These are phyloP conservation scores for Neospermospora avenae DNA, from an alignment of 2,329 filamentous ascomycete species.

Conservation along the genomic window DNA sequence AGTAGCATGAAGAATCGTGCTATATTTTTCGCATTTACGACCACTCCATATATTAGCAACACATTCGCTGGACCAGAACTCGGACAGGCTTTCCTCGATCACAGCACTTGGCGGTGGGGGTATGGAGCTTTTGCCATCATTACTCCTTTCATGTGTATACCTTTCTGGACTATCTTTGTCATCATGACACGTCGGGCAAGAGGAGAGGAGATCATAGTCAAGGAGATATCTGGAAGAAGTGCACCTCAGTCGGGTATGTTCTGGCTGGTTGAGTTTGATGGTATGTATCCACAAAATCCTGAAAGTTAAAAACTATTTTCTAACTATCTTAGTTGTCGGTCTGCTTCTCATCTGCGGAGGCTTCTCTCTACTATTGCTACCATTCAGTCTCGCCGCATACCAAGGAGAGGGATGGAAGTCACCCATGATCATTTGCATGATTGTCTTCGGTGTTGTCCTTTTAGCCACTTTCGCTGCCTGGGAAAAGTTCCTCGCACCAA, in stretches of 20 bases:
- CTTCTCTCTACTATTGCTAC: conserved; percentile 64
- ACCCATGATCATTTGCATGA: conserved; percentile 46
- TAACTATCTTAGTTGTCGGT: conserved; percentile 44
- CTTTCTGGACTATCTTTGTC: conserved; percentile 51
- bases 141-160: conserved; percentile 57
- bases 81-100: conserved; percentile 50
- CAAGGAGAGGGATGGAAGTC: conserved; percentile 26
- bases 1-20: conserved; percentile 62
- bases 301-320: not conserved
- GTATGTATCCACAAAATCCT: conserved; percentile 14
- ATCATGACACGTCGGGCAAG: conserved; percentile 57
- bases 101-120: conserved; percentile 63
- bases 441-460: conserved; percentile 54
- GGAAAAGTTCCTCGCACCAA: conserved; percentile 54
- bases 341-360: conserved; percentile 58
- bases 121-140: conserved; percentile 66
- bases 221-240: conserved; percentile 43
- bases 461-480: conserved; percentile 54
- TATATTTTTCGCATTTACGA: conserved; percentile 50
- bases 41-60: conserved; percentile 63
- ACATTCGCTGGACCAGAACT: conserved; percentile 60
- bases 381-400: conserved; percentile 54
- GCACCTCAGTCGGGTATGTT: conserved; percentile 47
- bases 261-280: conserved; percentile 54
- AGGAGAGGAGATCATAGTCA: conserved; percentile 46